Evolutionary conservation across 2,329 filamentous ascomycete genomes (phyloP).

Genomic region (Fusarium oligoseptatum): DNA sequence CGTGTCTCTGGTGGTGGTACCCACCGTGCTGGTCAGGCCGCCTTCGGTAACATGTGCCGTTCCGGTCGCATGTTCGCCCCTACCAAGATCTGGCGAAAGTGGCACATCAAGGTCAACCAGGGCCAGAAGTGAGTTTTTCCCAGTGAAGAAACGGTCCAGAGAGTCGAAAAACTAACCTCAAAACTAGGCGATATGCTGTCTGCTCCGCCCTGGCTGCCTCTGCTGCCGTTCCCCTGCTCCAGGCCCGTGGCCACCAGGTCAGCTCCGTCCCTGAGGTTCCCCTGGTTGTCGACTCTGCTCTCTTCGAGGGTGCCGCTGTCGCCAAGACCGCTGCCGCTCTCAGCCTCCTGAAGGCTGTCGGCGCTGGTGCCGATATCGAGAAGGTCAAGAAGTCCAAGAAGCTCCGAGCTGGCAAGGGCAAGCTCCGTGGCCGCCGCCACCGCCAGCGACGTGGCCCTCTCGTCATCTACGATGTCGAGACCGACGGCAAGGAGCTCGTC

Average conservation of each 20-base stretch:
- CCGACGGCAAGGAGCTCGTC: conserved; percentile 94
- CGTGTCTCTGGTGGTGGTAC: conserved; percentile 99
- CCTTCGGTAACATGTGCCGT: conserved; percentile 99
- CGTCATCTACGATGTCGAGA: conserved; percentile 95
- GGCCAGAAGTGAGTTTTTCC: conserved; percentile 84
- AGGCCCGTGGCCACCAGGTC: conserved; percentile 98
- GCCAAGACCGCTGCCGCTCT: conserved; percentile 91
- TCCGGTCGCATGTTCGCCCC: conserved; percentile 99
- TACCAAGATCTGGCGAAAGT: conserved; percentile 99
- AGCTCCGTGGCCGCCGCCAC: conserved; percentile 96
- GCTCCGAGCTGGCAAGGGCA: conserved; percentile 98
- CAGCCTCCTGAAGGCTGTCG: conserved; percentile 88
- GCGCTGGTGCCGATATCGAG: conserved; percentile 89
- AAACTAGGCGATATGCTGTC: conserved; percentile 89
- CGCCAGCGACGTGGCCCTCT: conserved; percentile 98
- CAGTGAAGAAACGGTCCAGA: background rate
- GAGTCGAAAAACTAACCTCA: conserved; percentile 33
- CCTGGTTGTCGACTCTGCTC: conserved; percentile 92
- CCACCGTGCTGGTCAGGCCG: conserved; percentile 99
- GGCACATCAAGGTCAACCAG: conserved; percentile 99
- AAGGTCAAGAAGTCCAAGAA: conserved; percentile 98
- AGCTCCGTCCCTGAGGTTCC: conserved; percentile 94
- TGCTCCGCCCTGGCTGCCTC: conserved; percentile 97
- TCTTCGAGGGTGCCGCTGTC: conserved; percentile 83
- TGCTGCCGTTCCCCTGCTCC: conserved; percentile 91